Base-by-base conservation (phyloP, 345 rosid species). In the Durio zibethinus region DNA sequence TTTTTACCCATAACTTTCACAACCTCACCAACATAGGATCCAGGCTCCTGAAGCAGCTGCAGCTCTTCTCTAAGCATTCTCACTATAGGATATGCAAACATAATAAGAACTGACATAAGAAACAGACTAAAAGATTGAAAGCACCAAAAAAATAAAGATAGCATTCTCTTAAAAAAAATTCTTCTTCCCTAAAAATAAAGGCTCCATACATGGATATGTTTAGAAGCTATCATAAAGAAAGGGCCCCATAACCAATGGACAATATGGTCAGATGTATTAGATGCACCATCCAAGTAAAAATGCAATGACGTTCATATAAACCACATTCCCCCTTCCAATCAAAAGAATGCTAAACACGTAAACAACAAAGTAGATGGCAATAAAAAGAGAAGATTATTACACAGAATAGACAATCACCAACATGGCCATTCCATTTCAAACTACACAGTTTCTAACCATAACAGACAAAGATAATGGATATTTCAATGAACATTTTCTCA, bases 1-100 rank as follows among this genome's bases (percentile, higher is more conserved):
- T 96, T 96, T 83, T 96, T 96, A 2, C 98, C 99, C 99, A 96
- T 96, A 11, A 92, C 98, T 91, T 96, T 96, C 45, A 96, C 99
- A 81, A 92, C 99, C 82, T 96, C 99, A 38, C 99, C 99, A 73
- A 96, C 99, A 88, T 96, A 96, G 54, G 99, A 96, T 11, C 98
- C 99, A 67, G 99, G 99, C 79, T 96, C 99, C 74, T 96, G 99
- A 77, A 96, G 95, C 84, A 96, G 90, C 88, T 96, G 97, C 81
- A 92, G 79, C 80, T 96, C 98, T 84, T 96, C 99, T 80, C 94
- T 87, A 14, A 96, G 97, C 99, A 96, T 93, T 77, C 98, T 79
- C 50, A 96, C 99, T 96, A 85, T 57, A 76, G 71, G 77, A 61
- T 61, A 40, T 0, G 18, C 62, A 76, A 68, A 38, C 54, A 40